Conservation (phyloP, 495 filamentous ascomycete species). For the Penicillium antarcticum region DNA sequence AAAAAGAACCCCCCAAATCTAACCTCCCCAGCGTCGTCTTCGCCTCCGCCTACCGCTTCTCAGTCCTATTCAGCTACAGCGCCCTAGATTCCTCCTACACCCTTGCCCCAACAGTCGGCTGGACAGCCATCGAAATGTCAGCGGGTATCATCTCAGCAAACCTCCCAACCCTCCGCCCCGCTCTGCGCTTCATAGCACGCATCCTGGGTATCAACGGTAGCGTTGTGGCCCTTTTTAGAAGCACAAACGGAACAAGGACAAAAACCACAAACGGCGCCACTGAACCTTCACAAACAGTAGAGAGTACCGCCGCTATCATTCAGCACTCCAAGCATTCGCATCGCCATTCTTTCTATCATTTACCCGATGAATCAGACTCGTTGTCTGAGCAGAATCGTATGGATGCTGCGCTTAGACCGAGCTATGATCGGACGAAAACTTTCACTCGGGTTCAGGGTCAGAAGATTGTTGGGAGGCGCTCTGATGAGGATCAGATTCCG, state of each 20-base stretch:
- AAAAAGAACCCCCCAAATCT: background rate
- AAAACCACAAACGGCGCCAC: slow-evolving; percentile 6
- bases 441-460: slow-evolving; percentile 13
- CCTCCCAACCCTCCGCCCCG: slow-evolving; percentile 40
- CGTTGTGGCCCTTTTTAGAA: slow-evolving; percentile 10
- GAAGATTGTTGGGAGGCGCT: background rate
- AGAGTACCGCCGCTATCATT: slow-evolving; percentile 1
- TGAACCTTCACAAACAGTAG: background rate
- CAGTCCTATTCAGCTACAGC: slow-evolving; percentile 34
- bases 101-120: slow-evolving; percentile 38
- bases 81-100: slow-evolving; percentile 32
- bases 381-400: background rate
- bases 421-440: slow-evolving; percentile 15
- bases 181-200: slow-evolving; percentile 13
- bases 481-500: slow-evolving; percentile 20
- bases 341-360: slow-evolving; percentile 17
- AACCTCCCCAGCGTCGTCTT: slow-evolving; percentile 27
- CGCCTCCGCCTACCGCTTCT: slow-evolving; percentile 34
- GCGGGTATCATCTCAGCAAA: slow-evolving; percentile 45
- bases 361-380: slow-evolving; percentile 13
- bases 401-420: slow-evolving; percentile 12
- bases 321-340: background rate
- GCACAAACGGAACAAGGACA: background rate
- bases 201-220: slow-evolving; percentile 9
- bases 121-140: slow-evolving; percentile 45